Percentiles rank a stretch among this genome's conserved stretches.
Evolutionary conservation across 2,329 filamentous ascomycete genomes (phyloP).

Genomic region (Claviceps humidiphila): DNA sequence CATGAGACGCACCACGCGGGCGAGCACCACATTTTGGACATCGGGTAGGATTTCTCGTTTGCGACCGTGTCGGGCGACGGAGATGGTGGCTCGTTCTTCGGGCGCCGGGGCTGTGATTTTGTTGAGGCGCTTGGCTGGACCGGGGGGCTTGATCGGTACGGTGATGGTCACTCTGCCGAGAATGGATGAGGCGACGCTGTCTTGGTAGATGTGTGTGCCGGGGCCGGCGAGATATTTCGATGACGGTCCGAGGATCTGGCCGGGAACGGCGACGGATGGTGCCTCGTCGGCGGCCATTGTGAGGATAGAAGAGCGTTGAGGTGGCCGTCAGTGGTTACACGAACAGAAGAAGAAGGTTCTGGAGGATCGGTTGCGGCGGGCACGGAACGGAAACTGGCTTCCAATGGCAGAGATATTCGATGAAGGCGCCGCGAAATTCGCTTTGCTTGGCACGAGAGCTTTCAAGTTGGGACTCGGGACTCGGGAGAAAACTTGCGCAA

Average conservation of each 20-base stretch:
- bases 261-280: slow-evolving; percentile 59
- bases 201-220: slow-evolving; percentile 70
- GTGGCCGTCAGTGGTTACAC: neutral
- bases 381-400: too few species aligned
- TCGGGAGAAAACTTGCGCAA: neutral
- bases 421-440: neutral
- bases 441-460: neutral
- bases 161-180: slow-evolving; percentile 54
- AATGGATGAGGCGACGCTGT: slow-evolving; percentile 68
- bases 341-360: neutral
- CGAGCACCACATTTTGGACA: slow-evolving; percentile 69
- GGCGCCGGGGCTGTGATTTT: slow-evolving; percentile 36
- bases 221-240: slow-evolving; percentile 59
- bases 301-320: neutral
- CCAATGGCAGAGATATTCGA: neutral
- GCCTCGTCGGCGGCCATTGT: slow-evolving; percentile 22
- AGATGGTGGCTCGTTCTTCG: slow-evolving; percentile 38
- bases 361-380: neutral
- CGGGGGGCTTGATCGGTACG: slow-evolving; percentile 31
- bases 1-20: slow-evolving; percentile 72
- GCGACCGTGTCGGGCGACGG: slow-evolving; percentile 34
- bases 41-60: slow-evolving; percentile 67
- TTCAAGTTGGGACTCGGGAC: neutral
- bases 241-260: slow-evolving; percentile 60
- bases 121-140: slow-evolving; percentile 45